Percentiles rank a stretch among this genome's conserved stretches.
Evolutionary conservation across 768 basidiomycete genomes (phyloP).

Genomic region (Erythrobasidium yunnanense): DNA sequence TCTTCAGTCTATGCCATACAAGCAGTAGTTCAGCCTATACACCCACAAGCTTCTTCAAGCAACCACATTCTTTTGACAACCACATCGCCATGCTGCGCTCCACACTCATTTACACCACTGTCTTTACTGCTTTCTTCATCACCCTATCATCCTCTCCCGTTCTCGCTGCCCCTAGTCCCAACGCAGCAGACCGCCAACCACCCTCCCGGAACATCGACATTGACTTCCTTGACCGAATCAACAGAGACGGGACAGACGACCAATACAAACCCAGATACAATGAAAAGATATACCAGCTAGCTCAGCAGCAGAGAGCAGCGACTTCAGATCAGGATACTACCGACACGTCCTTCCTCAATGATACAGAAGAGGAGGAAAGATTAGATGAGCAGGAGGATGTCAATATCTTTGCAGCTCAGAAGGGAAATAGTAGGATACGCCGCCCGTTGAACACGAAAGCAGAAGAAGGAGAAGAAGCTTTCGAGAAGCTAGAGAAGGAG

Average conservation of each 20-base stretch:
- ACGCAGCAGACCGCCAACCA: neutral
- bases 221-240: too few relatives aligned
- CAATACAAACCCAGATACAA: neutral
- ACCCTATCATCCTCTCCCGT: neutral
- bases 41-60: too few relatives aligned
- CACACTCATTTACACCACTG: neutral
- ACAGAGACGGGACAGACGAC: too few relatives aligned
- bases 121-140: neutral
- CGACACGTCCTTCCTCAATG: neutral
- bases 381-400: neutral
- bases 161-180: neutral
- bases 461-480: too few relatives aligned
- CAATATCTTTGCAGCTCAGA: neutral
- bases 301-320: neutral
- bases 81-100: neutral
- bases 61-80: neutral
- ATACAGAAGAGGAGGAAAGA: neutral
- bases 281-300: neutral
- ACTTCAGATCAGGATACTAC: neutral
- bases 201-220: neutral
- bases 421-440: too few relatives aligned
- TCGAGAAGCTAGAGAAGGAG: too few relatives aligned
- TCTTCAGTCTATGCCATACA: too few relatives aligned
- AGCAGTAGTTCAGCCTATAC: too few relatives aligned
- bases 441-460: too few relatives aligned